Evolutionary conservation across 2,329 filamentous ascomycete genomes (phyloP), one percentile per base, ranked within the genome.

Genomic region (Botrytis fabae): DNA sequence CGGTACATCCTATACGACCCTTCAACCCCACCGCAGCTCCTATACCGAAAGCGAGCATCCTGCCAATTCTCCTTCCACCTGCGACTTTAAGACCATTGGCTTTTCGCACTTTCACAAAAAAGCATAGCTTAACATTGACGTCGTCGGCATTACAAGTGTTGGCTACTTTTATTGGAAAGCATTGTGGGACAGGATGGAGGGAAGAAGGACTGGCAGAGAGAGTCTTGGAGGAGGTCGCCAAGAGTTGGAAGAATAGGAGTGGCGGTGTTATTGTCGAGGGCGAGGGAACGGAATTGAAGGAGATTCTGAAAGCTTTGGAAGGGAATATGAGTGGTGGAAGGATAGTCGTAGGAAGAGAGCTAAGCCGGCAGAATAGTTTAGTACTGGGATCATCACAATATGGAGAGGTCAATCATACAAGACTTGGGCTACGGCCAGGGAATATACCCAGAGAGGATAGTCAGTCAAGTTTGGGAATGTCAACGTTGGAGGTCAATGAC

Each of bases 61-160:
- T 99, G 1, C 94, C 96, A 6, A 96, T 99, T 73, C 86, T 97
- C 51, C 90, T 99, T 7, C 95, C 95, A 5, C 93, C 95, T 0
- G 90, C 94, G 16, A 97, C 93, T 0, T 85, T 99, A 59, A 88
- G 97, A 75, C 95, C 96, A 3, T 86, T 98, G 32, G 97, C 96
- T 14, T 98, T 99, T 80, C 90, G 96, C 64, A 97, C 93, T 0
- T 97, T 99, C 77, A 99, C 96, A 2, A 98, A 98, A 83, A 99
- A 98, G 80, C 94, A 99, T 83, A 97, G 95, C 78, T 86, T 99
- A 72, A 98, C 95, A 0, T 89, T 99, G 70, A 95, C 93, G 12
- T 96, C 95, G 0, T 90, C 94, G 0, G 94, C 96, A 0, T 85
- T 99, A 8, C 91, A 95, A 81, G 89, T 93, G 64, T 86, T 99